Evolutionary conservation across 129 eudicot genomes (phyloP).

Genomic region (Kitagawia praeruptora): DNA sequence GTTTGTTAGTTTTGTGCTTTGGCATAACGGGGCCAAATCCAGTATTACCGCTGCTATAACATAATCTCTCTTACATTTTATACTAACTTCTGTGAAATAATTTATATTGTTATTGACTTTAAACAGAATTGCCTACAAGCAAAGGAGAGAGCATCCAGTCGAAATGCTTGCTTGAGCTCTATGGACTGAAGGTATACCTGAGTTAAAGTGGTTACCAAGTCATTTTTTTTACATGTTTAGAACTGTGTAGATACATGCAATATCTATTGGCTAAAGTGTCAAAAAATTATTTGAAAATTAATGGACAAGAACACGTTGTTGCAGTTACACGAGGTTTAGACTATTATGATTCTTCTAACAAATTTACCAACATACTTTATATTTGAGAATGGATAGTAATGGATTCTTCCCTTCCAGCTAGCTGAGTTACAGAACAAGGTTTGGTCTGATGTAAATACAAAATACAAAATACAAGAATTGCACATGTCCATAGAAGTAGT

Average conservation of each 20-base stretch:
- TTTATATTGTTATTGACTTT: conserved; percentile 15
- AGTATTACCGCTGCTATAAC: too few relatives aligned
- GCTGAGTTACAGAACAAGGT: conserved; percentile 87
- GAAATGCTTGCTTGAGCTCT: conserved; percentile 92
- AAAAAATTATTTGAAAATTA: background rate
- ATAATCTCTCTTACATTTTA: too few relatives aligned
- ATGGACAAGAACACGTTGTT: background rate
- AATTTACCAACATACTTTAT: background rate
- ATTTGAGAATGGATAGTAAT: background rate
- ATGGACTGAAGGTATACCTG: conserved; percentile 81
- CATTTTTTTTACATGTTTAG: background rate
- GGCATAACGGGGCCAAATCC: too few relatives aligned
- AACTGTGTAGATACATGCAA: background rate
- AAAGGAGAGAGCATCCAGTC: conserved; percentile 98
- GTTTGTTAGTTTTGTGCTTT: too few relatives aligned
- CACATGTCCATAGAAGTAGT: conserved; percentile 34
- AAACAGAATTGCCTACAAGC: conserved; percentile 80
- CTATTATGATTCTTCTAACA: too few relatives aligned
- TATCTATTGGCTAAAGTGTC: background rate
- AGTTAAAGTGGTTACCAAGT: conserved; percentile 5
- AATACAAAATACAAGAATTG: conserved; percentile 74
- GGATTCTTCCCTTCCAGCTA: conserved; percentile 51
- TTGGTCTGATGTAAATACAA: conserved; percentile 80
- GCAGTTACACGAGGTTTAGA: background rate
- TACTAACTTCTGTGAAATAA: too few relatives aligned